phyloP scores from a whole-genome alignment of 140 eudicot species.

The Anethum foeniculum region DNA sequence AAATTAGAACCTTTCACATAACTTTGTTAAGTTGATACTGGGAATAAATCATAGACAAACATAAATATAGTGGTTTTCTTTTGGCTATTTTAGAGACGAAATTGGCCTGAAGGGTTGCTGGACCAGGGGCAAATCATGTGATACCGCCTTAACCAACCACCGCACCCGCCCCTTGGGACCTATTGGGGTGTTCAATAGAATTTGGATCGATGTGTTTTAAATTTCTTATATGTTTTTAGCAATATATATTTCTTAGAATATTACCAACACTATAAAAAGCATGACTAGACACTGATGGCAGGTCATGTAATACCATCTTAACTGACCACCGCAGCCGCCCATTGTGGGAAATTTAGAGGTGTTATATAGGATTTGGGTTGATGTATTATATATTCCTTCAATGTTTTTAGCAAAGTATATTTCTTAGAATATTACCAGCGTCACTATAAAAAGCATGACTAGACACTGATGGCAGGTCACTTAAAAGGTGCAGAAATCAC shows the following conservation, averaged over 20 bases:
- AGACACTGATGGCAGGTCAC: slow-evolving; percentile 34
- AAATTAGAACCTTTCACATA: not conserved
- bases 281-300: slow-evolving; percentile 20
- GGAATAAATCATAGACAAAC: not conserved
- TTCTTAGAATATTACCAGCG: not conserved
- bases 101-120: not conserved
- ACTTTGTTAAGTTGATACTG: not conserved
- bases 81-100: not conserved
- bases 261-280: not conserved
- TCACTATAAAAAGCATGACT: not conserved
- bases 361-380: not conserved
- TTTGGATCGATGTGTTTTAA: not conserved
- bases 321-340: not conserved
- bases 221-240: not conserved
- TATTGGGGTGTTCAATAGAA: not conserved
- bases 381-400: not conserved
- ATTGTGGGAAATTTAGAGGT: not conserved
- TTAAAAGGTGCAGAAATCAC: slow-evolving; percentile 28
- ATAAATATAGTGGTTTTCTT: not conserved
- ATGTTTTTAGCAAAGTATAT: not conserved
- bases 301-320: slow-evolving; percentile 20
- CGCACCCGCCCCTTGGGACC: not conserved
- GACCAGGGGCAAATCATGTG: not conserved
- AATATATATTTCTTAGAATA: not conserved
- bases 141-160: not conserved